Conservation (phyloP, 805 yeast species). For the Millerozyma miso region DNA sequence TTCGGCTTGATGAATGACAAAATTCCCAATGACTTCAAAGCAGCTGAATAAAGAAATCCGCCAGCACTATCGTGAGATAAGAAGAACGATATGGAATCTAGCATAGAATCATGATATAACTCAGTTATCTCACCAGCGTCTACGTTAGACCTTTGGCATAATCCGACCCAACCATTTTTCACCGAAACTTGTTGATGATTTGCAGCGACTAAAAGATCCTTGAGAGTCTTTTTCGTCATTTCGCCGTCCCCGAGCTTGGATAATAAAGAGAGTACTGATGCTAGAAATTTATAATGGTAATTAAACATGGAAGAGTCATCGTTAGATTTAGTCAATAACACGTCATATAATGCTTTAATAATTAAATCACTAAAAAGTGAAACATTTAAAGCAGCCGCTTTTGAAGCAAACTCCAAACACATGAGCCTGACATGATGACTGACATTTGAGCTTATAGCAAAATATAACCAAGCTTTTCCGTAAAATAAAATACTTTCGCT, state of each 20-base stretch:
- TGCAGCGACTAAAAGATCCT: conserved; percentile 23
- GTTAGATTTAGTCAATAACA: conserved; percentile 12
- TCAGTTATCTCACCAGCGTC: conserved; percentile 63
- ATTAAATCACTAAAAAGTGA: conserved; percentile 35
- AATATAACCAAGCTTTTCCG: conserved; percentile 50
- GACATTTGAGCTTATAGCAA: conserved; percentile 20
- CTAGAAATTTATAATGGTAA: conserved; percentile 15
- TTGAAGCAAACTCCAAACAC: not conserved
- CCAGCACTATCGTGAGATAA: not conserved
- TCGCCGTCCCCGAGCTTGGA: conserved; percentile 17
- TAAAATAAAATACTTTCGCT: conserved; percentile 17
- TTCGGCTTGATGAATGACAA: conserved; percentile 59
- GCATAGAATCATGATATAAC: conserved; percentile 17
- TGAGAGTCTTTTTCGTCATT: conserved; percentile 15
- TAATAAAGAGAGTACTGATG: conserved; percentile 22
- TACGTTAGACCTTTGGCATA: conserved; percentile 50
- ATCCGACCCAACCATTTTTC: conserved; percentile 72
- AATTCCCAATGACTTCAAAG: conserved; percentile 44
- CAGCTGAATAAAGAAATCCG: conserved; percentile 39
- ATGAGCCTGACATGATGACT: conserved; percentile 20
- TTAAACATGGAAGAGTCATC: conserved; percentile 11
- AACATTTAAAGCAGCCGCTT: not conserved
- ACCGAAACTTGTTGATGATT: conserved; percentile 22
- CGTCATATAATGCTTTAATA: conserved; percentile 36
- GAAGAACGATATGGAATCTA: conserved; percentile 12